phyloP scores from a whole-genome alignment of 2,329 filamentous ascomycete species.

The Hymenotorrendiella dingleyae region DNA sequence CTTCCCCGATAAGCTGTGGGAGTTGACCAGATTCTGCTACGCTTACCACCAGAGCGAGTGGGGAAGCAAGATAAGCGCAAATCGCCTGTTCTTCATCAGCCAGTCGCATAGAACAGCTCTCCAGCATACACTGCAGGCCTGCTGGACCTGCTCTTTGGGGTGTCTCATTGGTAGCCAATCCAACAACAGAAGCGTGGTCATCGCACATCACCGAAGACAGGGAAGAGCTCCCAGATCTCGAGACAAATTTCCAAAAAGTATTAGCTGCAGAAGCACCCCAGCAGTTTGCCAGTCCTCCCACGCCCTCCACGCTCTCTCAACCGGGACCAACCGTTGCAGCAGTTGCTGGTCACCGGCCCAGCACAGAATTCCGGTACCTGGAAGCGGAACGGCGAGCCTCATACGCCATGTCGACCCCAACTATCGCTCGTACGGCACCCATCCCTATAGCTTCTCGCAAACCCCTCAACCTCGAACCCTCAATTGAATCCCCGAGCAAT shows the following conservation, averaged over 20 bases:
- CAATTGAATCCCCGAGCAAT: constrained; percentile 16
- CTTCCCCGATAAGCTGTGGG: no score
- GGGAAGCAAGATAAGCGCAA: constrained; percentile 6
- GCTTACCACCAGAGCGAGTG: no score
- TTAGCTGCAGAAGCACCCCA: constrained; percentile 19
- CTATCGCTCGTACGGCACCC: constrained; percentile 54
- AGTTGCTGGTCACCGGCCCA: constrained; percentile 24
- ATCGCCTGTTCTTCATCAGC: constrained; percentile 1
- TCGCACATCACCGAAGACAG: constrained; percentile 26
- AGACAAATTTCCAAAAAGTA: constrained; percentile 14
- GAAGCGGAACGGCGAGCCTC: constrained; percentile 19
- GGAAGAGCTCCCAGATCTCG: constrained; percentile 12
- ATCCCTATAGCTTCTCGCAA: constrained; percentile 62
- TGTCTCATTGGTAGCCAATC: constrained; percentile 2
- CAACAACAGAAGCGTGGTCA: constrained; percentile 9
- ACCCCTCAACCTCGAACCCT: constrained; percentile 31
- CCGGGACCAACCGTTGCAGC: constrained; percentile 20
- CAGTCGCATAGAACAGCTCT: background rate
- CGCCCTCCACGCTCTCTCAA: constrained; percentile 6
- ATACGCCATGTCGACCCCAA: constrained; percentile 38
- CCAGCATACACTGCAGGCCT: constrained; percentile 4
- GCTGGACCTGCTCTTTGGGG: constrained; percentile 19
- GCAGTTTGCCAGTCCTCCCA: constrained; percentile 5
- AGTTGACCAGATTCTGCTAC: no score
- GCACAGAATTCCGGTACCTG: constrained; percentile 24